Evolutionary conservation across 164 flowering plant genomes (phyloP), one percentile per base, ranked within the genome.

Genomic region (Tetrastigma voinierianum): DNA sequence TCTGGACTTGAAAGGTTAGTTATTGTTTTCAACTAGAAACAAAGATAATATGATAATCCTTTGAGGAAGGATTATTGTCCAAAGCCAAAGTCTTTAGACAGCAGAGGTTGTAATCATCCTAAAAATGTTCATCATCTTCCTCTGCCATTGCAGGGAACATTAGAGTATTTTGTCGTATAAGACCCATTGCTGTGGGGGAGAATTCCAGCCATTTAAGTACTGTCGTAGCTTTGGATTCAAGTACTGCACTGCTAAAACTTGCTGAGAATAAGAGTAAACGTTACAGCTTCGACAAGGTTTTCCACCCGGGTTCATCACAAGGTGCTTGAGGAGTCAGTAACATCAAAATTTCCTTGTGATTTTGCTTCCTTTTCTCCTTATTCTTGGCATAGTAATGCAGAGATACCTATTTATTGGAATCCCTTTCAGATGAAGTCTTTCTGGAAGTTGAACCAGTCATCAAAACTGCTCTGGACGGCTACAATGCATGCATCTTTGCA

Each of bases 401-500:
- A 19, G 54, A 54, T 62, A 40, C 7, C 40, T 4, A 56, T 13
- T 19, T 48, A 9, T 47, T 23, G 14, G 8, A 12, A 62, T 5
- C 19, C 11, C 3, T 17, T 75, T 48, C 82, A 88, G 93, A 81
- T 69, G 85, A 83, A 59, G 87, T 86, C 6, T 88, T 88, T 57
- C 69, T 72, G 10, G 89, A 86, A 62, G 76, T 88, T 71, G 90
- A 86, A 56, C 90, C 86, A 15, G 76, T 88, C 32, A 80, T 88
- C 68, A 88, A 80, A 70, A 81, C 93, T n/a, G 81, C 76, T 1
- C 52, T 88, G 43, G 90, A 86, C 73, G 93, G 93, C 54, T 81
- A 78, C 81, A 87, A 87, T 75, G 85, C 81, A 10, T 86, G 92
- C 83, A 84, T 87, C 57, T 78, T 86, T 67, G 90, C 92, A 11